Base-by-base conservation (phyloP, 129 eudicot species). In the Lonicera japonica region DNA sequence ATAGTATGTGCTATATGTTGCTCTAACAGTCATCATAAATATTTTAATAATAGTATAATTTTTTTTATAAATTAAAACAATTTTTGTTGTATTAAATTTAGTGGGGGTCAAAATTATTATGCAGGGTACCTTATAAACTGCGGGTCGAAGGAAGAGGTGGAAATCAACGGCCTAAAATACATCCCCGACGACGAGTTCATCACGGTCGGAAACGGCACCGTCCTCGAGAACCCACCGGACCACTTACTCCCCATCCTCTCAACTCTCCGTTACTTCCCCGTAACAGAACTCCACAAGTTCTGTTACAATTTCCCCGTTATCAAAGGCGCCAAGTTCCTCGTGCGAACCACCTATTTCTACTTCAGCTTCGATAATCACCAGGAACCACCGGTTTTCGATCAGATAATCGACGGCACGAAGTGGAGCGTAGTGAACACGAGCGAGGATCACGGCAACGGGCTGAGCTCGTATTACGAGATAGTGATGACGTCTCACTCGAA, bases 351-450 rank as follows among this genome's bases (percentile, higher is more conserved):
- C 3, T 88, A 82, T 56, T 92, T 70, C 64, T 88, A 88, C 21
- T 95, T 96, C 5, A 79, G 85, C 12, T 88, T 85, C 21, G 96
- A 92, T 66, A 96, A 91, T 19, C 85, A 91, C 12, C 63, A 39
- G 16, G 73, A 75, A 18, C 95, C 99, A 4, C 96, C 96, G 0
- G 72, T 87, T 23, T 92, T 92, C 47, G 91, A 92, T 72, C 99
- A 88, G 68, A 83, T 87, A 12, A 61, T 92, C 11, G 99, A 88
- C 36, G 96, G 95, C 10, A 85, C 91, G 0, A 78, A 47, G 34
- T 92, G 99, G 99, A 77, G 80, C 69, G 66, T 20, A 10, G 98
- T 87, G 20, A 79, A 92, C 40, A 92, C 99, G 34, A 82, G 88
- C 1, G 92, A 88, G 65, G 99, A 92, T 64, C 82, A 78, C 56